These are phyloP conservation scores for Hylodesmum podocarpum DNA, from an alignment of 306 rosid species.

Conservation along the genomic window DNA sequence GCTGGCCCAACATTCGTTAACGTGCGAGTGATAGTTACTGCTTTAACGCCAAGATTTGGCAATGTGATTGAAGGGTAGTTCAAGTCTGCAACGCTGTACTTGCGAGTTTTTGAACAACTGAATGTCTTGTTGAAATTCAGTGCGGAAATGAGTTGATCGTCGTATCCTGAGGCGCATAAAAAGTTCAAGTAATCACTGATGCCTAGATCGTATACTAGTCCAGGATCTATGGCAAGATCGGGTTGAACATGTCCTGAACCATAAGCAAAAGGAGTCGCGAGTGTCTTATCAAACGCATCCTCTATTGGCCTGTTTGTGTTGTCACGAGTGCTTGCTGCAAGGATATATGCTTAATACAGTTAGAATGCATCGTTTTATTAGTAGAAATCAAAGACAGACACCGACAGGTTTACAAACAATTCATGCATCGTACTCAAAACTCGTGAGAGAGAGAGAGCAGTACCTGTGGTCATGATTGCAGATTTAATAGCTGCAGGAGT, in stretches of 20 bases:
- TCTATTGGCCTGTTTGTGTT: slow-evolving; percentile 12
- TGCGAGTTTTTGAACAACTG: slow-evolving; percentile 6
- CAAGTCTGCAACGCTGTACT: slow-evolving; percentile 2
- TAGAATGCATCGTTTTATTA: background rate
- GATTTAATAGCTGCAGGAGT: slow-evolving; percentile 34
- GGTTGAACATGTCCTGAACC: slow-evolving; percentile 30
- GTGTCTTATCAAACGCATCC: background rate
- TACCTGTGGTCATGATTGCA: slow-evolving; percentile 35
- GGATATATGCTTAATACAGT: background rate
- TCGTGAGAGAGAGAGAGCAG: no score
- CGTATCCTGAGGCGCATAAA: slow-evolving; percentile 27
- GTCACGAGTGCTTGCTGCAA: slow-evolving; percentile 7
- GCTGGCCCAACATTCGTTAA: slow-evolving; percentile 33
- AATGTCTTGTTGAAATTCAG: slow-evolving; percentile 7
- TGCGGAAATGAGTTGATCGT: slow-evolving; percentile 6
- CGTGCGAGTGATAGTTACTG: background rate
- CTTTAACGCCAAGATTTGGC: background rate
- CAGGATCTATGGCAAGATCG: slow-evolving; percentile 28
- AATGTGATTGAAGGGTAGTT: slow-evolving; percentile 40
- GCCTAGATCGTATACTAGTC: slow-evolving; percentile 25
- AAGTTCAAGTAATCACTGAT: slow-evolving; percentile 24
- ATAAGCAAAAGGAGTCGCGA: slow-evolving; percentile 23
- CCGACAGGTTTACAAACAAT: no score
- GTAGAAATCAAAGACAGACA: no score
- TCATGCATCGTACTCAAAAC: no score